Evolutionary conservation across 495 filamentous ascomycete species (phyloP), one percentile per base, ranked within the genome.

Genomic region (Patellaria atrata): DNA sequence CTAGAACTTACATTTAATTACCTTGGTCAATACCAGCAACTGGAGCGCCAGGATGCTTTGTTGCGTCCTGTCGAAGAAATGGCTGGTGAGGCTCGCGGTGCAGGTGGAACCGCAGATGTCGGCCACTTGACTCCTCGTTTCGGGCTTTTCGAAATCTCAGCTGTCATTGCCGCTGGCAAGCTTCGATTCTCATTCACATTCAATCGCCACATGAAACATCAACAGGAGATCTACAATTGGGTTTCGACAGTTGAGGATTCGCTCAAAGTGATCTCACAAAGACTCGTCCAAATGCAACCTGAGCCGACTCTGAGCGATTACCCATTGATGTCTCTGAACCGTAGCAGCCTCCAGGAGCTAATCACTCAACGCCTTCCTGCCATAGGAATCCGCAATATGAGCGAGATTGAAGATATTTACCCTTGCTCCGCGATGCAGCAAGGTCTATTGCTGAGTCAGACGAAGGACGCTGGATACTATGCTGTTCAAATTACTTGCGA

Each of bases 1-100:
- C 30, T 44, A 4, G 41, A 44, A 20, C 28, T 44, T 6, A 38
- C 36, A 9, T 44, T 44, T 19, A 33, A 44, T 25, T 44, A 44
- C 20, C 30, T 34, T 4, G 41, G 41, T 6, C 23, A 38, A 4
- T 44, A 44, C 24, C 41, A 44, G 17, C 41, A 44, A 25, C 27
- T 44, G 29, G 41, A 44, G 36, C 41, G 41, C 8, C 25, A 35
- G 9, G 41, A 35, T 22, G 36, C 35, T 2, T 31, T 44, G 7
- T 20, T 44, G 6, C 37, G 33, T 5, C 40, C 37, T 19, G 40
- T 43, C 26, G n/a, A n/a, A n/a, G n/a, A n/a, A n/a, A n/a, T n/a
- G n/a, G n/a, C n/a, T n/a, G n/a, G n/a, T n/a, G n/a, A n/a, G n/a
- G n/a, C n/a, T n/a, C n/a, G n/a, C n/a, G n/a, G n/a, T n/a, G 33